Evolutionary conservation across 2,329 filamentous ascomycete species (phyloP).

Genomic region (Aureobasidium sp.): DNA sequence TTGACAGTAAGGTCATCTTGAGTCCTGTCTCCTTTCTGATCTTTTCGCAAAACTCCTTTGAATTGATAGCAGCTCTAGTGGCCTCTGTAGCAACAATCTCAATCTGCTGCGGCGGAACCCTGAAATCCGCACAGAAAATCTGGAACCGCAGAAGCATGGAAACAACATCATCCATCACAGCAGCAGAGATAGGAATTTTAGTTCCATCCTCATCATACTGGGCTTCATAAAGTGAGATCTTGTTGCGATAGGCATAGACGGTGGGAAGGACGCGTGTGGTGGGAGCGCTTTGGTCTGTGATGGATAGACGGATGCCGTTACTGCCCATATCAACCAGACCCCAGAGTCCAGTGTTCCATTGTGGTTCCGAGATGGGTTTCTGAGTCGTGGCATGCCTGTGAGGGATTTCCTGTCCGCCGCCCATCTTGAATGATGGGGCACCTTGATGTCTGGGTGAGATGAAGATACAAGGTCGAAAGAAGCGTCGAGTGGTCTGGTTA

Average conservation of each 20-base stretch:
- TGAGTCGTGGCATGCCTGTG: background rate
- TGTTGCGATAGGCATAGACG: conserved; percentile 78
- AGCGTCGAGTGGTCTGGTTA: background rate
- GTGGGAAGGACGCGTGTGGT: conserved; percentile 76
- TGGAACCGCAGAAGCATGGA: conserved; percentile 73
- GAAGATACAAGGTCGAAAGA: background rate
- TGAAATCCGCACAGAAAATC: conserved; percentile 70
- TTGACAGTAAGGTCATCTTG: conserved; percentile 73
- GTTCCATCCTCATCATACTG: conserved; percentile 45
- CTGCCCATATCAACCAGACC: conserved; percentile 38
- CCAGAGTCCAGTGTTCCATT: conserved; percentile 23
- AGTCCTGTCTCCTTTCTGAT: conserved; percentile 70
- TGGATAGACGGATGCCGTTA: conserved; percentile 91
- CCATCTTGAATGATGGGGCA: conserved; percentile 10
- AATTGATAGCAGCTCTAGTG: conserved; percentile 80
- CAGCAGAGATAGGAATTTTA: conserved; percentile 55
- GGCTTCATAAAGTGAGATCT: conserved; percentile 86
- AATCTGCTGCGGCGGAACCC: conserved; percentile 69
- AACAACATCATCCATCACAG: conserved; percentile 69
- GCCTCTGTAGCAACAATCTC: conserved; percentile 86
- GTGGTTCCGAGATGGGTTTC: background rate
- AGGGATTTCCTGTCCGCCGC: conserved; percentile 14
- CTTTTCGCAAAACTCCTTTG: conserved; percentile 66
- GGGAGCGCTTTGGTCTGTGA: conserved; percentile 76
- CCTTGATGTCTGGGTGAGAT: background rate